Evolutionary conservation across 164 flowering plant species (phyloP), one percentile per base, ranked within the genome.

Genomic region (Chimonanthus praecox): DNA sequence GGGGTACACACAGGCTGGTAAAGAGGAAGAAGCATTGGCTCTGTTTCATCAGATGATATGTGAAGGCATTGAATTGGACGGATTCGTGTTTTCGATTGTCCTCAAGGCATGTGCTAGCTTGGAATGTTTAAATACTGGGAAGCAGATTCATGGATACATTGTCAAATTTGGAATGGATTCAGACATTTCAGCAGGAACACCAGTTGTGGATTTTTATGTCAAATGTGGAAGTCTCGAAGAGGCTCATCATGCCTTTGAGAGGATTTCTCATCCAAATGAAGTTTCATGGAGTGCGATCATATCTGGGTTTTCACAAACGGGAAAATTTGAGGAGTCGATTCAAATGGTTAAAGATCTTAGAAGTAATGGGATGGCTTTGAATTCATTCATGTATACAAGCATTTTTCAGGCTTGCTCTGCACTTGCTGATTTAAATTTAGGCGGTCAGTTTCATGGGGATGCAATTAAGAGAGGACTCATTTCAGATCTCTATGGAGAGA

Each of bases 201-300:
- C 90, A 47, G 80, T 88, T 46, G 85, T 87, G 64, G 89, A 86
- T 77, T 81, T 88, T 21, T 88, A 88, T 73, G 79, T 73, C 58
- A 87, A 87, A 72, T 87, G 89, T 74, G 78, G 78, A 48, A 70
- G 47, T 74, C 72, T 86, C 33, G 83, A 83, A 18, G 78, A 76
- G 74, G 89, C 87, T 68, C 13, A 20, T 49, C 69, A 15, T 50
- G 85, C 86, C 5, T 88, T 88, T 68, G 74, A 78, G 72, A 63
- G 71, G 64, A 86, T 88, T 72, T 46, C 16, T 77, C 78, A 81
- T n/a, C 88, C 87, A 21, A 87, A 84, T 78, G 86, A 83, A 72
- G 85, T 83, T 58, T 81, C 90, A 3, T 87, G 92, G 92, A 87
- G 88, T 78, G 80, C 88, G 13, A 61, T 88, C 47, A 82, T 88